Percentiles rank a stretch among this genome's conserved stretches.
Evolutionary conservation across 306 rosid species (phyloP).

Genomic region (Lathyrus aphaca): DNA sequence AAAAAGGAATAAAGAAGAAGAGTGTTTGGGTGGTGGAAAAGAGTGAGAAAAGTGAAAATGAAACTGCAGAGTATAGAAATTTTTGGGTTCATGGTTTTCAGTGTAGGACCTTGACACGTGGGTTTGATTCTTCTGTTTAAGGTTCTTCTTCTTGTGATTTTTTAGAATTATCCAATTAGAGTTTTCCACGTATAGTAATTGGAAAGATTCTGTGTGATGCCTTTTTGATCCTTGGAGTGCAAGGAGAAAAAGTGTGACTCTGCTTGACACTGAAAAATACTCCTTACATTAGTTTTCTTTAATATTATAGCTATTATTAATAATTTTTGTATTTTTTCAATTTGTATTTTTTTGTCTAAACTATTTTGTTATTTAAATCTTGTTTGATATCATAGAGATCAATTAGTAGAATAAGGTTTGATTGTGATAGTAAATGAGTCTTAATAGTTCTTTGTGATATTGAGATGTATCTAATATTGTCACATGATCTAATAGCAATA

Average conservation of each 20-base stretch:
- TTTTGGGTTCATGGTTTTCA: slow-evolving; percentile 39
- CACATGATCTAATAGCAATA: too few species aligned
- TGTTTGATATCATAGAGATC: too few species aligned
- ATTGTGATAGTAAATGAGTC: too few species aligned
- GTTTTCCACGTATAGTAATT: slow-evolving; percentile 32
- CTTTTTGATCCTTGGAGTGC: slow-evolving; percentile 34
- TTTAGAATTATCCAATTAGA: background rate
- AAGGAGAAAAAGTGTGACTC: slow-evolving; percentile 1
- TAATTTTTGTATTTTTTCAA: too few species aligned
- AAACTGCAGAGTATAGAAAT: background rate
- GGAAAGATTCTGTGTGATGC: background rate
- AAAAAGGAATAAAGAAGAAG: slow-evolving; percentile 22
- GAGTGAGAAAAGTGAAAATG: slow-evolving; percentile 25
- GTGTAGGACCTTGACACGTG: slow-evolving; percentile 43
- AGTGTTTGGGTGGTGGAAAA: slow-evolving; percentile 55
- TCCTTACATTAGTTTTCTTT: background rate
- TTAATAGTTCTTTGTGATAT: too few species aligned
- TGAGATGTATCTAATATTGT: too few species aligned
- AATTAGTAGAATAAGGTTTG: too few species aligned
- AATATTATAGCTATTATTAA: too few species aligned
- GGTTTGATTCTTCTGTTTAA: slow-evolving; percentile 27
- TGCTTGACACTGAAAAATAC: background rate
- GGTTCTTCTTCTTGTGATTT: background rate
- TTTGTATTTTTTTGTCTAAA: too few species aligned
- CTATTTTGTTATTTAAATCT: too few species aligned